These are phyloP conservation scores for Blumeriella jaapii DNA, from an alignment of 2,329 filamentous ascomycete species.

Conservation along the genomic window DNA sequence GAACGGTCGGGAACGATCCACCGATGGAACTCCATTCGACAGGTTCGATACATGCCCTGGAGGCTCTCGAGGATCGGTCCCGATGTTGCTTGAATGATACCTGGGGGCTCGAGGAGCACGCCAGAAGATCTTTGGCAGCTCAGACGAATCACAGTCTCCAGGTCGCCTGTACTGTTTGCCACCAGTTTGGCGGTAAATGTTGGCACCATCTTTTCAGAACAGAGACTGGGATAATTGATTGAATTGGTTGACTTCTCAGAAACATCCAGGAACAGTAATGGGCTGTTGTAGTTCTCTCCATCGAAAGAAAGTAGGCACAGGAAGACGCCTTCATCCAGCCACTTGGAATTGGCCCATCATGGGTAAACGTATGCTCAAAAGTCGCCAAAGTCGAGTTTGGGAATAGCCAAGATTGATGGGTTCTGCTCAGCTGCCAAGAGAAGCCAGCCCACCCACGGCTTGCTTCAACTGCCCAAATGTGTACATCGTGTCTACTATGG, in stretches of 20 bases:
- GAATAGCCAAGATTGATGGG: constrained; percentile 11
- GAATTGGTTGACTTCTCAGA: constrained; percentile 16
- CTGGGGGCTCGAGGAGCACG: constrained; percentile 26
- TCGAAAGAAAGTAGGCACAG: constrained; percentile 13
- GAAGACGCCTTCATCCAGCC: constrained; percentile 15
- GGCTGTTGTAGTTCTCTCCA: constrained; percentile 4
- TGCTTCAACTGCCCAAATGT: constrained; percentile 41
- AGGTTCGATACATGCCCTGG: constrained; percentile 19
- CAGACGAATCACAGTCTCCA: constrained; percentile 11
- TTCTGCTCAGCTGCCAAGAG: constrained; percentile 10
- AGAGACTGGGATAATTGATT: constrained; percentile 8
- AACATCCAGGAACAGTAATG: constrained; percentile 10
- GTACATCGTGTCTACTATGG: constrained; percentile 33
- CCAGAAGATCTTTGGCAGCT: constrained; percentile 9
- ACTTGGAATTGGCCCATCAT: constrained; percentile 20
- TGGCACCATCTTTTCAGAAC: constrained; percentile 9
- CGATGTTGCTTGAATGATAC: constrained; percentile 24
- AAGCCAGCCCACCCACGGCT: constrained; percentile 12
- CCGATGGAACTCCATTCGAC: constrained; percentile 14
- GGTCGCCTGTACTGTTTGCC: constrained; percentile 9
- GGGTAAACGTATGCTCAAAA: constrained; percentile 22
- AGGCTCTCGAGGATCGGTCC: constrained; percentile 24
- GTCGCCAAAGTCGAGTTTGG: constrained; percentile 12
- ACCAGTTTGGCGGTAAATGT: constrained; percentile 21
- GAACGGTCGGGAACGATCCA: constrained; percentile 13